Evolutionary conservation across 345 rosid species (phyloP).

Genomic region (Streptanthus diversifolius): DNA sequence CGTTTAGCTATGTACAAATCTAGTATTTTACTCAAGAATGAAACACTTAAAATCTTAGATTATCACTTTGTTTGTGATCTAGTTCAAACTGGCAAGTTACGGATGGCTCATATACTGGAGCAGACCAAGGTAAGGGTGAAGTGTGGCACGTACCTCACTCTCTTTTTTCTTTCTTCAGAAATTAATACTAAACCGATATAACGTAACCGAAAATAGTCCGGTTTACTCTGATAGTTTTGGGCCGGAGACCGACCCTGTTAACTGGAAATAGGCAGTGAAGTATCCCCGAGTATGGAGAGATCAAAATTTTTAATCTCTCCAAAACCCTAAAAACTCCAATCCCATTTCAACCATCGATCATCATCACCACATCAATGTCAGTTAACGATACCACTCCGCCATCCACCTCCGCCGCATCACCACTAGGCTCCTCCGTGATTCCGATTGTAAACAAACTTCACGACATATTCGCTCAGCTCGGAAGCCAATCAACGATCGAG

Average conservation of each 20-base stretch:
- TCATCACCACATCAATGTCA: constrained; percentile 14
- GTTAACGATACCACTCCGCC: constrained; percentile 10
- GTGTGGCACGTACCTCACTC: no score
- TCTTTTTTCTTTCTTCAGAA: no score
- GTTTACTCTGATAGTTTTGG: background rate
- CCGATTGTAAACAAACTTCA: constrained; percentile 94
- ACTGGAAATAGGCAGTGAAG: background rate
- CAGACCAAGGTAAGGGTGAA: no score
- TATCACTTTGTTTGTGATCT: no score
- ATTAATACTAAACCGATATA: no score
- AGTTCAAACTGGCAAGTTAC: no score
- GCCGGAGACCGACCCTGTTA: background rate
- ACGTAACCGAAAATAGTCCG: no score
- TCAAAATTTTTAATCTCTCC: background rate
- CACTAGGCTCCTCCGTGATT: constrained; percentile 80
- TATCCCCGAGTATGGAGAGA: background rate
- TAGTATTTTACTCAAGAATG: no score
- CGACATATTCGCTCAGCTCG: constrained; percentile 90
- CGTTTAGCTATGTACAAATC: no score
- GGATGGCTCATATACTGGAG: no score
- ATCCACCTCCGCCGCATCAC: constrained; percentile 25
- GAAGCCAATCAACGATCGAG: constrained; percentile 80
- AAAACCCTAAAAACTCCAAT: constrained; percentile 2
- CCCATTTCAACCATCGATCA: background rate
- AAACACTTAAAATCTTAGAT: no score